Percentiles rank a stretch among this genome's conserved stretches.
Evolutionary conservation across 116 monocot species (phyloP).

Genomic region (Cymodocea nodosa): DNA sequence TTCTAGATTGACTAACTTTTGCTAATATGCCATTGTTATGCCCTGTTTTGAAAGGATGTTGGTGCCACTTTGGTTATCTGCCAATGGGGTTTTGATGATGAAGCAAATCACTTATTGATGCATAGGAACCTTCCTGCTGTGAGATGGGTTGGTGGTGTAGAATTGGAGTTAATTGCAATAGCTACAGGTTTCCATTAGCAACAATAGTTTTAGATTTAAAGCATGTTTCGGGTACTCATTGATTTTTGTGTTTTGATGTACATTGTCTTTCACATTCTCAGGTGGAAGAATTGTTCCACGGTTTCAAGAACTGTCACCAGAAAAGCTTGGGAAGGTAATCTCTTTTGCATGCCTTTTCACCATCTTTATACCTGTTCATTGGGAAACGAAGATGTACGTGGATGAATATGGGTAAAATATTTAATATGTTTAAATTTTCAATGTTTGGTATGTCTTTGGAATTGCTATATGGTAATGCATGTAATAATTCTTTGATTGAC

Average conservation of each 20-base stretch:
- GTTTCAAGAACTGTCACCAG: conserved; percentile 86
- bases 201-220: background rate
- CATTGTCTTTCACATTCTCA: conserved; percentile 12
- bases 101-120: conserved; percentile 96
- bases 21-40: background rate
- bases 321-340: conserved; percentile 91
- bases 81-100: conserved; percentile 99
- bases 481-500: no score
- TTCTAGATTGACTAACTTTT: background rate
- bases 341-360: background rate
- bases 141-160: conserved; percentile 99
- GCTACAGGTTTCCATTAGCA: conserved; percentile 57
- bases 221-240: background rate
- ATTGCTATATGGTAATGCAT: no score
- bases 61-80: conserved; percentile 96
- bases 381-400: no score
- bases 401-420: no score
- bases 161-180: conserved; percentile 95
- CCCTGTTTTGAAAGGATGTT: conserved; percentile 48
- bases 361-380: background rate
- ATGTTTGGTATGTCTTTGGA: no score
- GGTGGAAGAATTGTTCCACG: conserved; percentile 98
- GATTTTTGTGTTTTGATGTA: background rate
- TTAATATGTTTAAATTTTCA: no score
- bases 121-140: conserved; percentile 95